Evolutionary conservation across 139 green algal genomes (phyloP).

Genomic region (Marvania coccoides): DNA sequence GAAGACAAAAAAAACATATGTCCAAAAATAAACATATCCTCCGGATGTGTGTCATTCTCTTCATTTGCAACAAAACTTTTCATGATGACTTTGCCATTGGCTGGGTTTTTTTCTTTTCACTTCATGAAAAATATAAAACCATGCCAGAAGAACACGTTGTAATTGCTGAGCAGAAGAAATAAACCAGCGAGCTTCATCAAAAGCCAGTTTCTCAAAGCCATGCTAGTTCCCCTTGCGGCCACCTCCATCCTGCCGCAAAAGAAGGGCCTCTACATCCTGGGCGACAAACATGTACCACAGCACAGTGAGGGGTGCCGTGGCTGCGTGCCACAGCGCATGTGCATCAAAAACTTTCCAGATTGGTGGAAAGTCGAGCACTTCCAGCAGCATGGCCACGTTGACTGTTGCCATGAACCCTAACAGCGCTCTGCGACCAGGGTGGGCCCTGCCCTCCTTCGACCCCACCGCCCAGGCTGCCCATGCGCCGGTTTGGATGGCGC

Average conservation of each 20-base stretch:
- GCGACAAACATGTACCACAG: constrained; percentile 67
- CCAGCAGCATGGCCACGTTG: constrained; percentile 55
- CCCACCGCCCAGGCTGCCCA: constrained; percentile 42
- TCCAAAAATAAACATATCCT: too few species aligned
- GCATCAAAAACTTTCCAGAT: constrained; percentile 60
- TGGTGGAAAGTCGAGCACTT: constrained; percentile 83
- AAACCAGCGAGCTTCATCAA: too few species aligned
- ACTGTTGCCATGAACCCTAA: constrained; percentile 47
- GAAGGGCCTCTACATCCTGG: constrained; percentile 1
- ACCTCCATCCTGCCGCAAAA: background rate
- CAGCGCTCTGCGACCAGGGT: constrained; percentile 33
- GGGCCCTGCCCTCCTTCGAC: background rate
- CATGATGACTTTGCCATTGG: too few species aligned
- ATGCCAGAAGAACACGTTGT: too few species aligned
- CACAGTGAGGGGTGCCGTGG: constrained; percentile 56
- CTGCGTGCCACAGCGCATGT: constrained; percentile 75
- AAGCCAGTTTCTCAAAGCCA: too few species aligned
- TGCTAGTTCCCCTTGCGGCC: too few species aligned
- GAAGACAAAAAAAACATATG: too few species aligned
- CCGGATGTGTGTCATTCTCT: too few species aligned
- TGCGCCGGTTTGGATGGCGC: constrained; percentile 31
- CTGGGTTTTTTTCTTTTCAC: too few species aligned
- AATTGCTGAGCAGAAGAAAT: too few species aligned
- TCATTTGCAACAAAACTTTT: too few species aligned
- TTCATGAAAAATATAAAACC: too few species aligned